Percentiles rank a stretch among this genome's conserved stretches.
phyloP scores from a whole-genome alignment of 805 yeast species.

The Saccharomyces kudriavzevii region DNA sequence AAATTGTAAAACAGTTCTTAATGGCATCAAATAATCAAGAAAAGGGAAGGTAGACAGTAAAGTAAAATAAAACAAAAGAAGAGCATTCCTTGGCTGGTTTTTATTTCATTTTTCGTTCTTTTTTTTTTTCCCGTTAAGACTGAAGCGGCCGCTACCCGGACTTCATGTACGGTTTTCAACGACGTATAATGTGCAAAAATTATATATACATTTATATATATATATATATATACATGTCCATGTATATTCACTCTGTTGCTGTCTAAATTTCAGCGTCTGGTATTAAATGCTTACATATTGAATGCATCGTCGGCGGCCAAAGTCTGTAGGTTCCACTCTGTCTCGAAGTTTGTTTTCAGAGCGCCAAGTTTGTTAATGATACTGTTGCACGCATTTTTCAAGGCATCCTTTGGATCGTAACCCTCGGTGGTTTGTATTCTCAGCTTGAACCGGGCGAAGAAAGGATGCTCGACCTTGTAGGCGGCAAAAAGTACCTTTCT shows the following conservation, averaged over 20 bases:
- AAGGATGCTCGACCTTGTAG: constrained; percentile 94
- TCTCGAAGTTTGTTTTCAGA: constrained; percentile 68
- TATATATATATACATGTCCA: neutral
- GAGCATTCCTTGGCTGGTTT: neutral
- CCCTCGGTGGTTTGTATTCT: constrained; percentile 95
- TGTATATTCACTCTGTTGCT: neutral
- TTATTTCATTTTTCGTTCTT: neutral
- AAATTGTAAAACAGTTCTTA: neutral
- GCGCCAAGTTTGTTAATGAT: constrained; percentile 72
- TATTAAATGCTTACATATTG: constrained; percentile 6
- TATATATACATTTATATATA: neutral
- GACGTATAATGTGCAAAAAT: neutral
- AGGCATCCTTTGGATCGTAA: constrained; percentile 82
- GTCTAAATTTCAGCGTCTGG: neutral
- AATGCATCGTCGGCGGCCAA: constrained; percentile 46
- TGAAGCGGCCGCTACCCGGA: neutral
- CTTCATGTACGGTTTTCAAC: neutral
- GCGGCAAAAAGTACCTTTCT: constrained; percentile 92
- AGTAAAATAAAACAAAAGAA: neutral
- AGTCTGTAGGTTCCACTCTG: constrained; percentile 89
- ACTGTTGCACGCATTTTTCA: constrained; percentile 80
- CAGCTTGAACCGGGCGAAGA: constrained; percentile 89
- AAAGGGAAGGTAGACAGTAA: neutral
- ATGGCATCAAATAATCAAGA: neutral
- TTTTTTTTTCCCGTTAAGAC: neutral